Base-by-base conservation (phyloP, 2,329 filamentous ascomycete genomes). In the Cladosporium austrohemisphaericum region DNA sequence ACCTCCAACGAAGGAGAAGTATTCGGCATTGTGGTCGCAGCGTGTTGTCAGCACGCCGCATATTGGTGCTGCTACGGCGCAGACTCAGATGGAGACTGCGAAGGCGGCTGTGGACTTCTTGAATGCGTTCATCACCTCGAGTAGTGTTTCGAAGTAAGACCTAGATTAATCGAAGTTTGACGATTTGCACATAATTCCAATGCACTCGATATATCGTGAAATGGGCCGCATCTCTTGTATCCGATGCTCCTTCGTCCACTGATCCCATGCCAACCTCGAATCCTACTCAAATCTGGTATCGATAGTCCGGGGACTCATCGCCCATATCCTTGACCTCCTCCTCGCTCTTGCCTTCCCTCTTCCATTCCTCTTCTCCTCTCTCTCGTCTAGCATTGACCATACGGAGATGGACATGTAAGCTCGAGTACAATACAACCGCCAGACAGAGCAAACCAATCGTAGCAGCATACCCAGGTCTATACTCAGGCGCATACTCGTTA, bases 31-130 rank as follows among this genome's bases (percentile, higher is more conserved):
- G 10, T 57, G 58, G 54, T 36, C 55, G n/a, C 49, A 55, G 11
- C 57, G 62, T 19, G 52, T 65, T 11, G 54, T 71, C 4, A 71
- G 67, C 50, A 73, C 70, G 8, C 71, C 72, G 4, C 71, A 75
- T 47, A 68, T 75, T 41, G 74, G 74, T 8, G 73, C 73, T 3
- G 68, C 73, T 0, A 76, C 74, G 1, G 55, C 54, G 2, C 56
- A 65, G 41, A 68, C 64, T 2, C 69, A 70, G 51, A 57, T 62
- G 41, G 61, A 63, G 25, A 68, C 66, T 20, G 67, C 65, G 1
- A 63, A 61, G 45, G 65, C 65, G 14, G 69, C 67, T 11, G 58
- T 70, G 10, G 64, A 70, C 26, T 11, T 36, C 14, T 35, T 45
- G 37, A 13, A 41, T n/a, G n/a, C n/a, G n/a, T n/a, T n/a, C n/a